Evolutionary conservation across 2,329 filamentous ascomycete species (phyloP), one percentile per base, ranked within the genome.

Genomic region (Hirsutella thompsonii): DNA sequence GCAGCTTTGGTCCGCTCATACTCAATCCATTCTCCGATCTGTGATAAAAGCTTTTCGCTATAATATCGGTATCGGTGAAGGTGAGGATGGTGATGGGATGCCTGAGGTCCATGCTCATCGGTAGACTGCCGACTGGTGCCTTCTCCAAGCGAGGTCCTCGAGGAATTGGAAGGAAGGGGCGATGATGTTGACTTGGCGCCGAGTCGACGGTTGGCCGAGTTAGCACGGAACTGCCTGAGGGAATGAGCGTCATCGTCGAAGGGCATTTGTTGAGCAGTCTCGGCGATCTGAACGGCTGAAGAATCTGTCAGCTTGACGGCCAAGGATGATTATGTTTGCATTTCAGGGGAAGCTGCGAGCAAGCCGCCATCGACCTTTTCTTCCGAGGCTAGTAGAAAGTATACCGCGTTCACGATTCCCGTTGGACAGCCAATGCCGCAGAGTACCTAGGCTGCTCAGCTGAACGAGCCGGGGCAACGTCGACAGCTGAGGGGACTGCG

Each of bases 11-110:
- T 63, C 54, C 81, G 83, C 61, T 95, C 88, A 38, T 81, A 75
- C 50, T 89, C 78, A 32, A 95, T 65, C 90, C 90, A 96, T 48
- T 85, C 78, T 20, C 76, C 72, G 13, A 95, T 79, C 55, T 93
- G 85, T 18, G 79, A 70, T 21, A 92, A 62, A 8, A 93, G 60
- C 47, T 69, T 74, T 49, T 79, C 67, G 40, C 67, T 67, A 38
- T 66, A 59, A 42, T 67, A 63, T 41, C 59, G 58, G 23, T 57
- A 57, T 16, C 53, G 56, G 43, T 59, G 55, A 13, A 53, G 47
- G 10, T 58, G 52, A 9, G 57, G 56, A 26, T 49, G 44, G 20
- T 48, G 46, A 14, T 50, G 51, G 23, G 51, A 42, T 8, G 46
- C 42, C n/a, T 48, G 44, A 8, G 45, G 20, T 5, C 49, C 36